phyloP scores from a whole-genome alignment of 495 filamentous ascomycete species.

The Letharia lupina region DNA sequence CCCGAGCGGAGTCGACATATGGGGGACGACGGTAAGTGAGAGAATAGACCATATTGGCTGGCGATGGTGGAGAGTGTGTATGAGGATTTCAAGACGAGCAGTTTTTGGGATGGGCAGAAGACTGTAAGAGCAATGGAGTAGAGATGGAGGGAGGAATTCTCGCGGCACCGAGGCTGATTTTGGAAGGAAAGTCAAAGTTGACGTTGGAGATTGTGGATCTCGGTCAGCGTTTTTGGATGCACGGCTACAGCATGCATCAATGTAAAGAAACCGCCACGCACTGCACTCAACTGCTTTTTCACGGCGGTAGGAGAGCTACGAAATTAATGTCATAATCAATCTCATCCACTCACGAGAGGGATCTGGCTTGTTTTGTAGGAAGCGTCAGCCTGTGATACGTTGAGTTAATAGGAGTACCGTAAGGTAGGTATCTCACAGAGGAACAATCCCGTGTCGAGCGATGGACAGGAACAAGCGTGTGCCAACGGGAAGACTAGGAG shows the following conservation, averaged over 20 bases:
- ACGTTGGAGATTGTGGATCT: neutral
- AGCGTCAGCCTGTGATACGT: neutral
- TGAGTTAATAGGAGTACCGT: too few species aligned
- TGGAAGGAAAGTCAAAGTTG: neutral
- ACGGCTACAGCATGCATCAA: neutral
- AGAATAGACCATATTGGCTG: conserved; percentile 40
- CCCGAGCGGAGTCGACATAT: conserved; percentile 24
- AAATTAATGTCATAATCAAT: neutral
- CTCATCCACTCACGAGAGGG: neutral
- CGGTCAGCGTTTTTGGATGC: neutral
- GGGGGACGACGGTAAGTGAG: conserved; percentile 41
- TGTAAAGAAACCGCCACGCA: neutral
- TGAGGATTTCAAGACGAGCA: neutral
- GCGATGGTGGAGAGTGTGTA: neutral
- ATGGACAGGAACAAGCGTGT: neutral
- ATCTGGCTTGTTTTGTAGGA: neutral
- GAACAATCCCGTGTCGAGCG: neutral
- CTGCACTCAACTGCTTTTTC: neutral
- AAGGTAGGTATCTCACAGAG: neutral
- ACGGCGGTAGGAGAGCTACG: neutral
- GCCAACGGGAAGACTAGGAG: neutral
- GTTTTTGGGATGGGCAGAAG: neutral
- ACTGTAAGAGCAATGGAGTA: neutral
- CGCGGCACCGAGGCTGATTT: neutral
- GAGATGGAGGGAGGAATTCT: neutral